A percentile compares a stretch with the other conserved stretches of the same genome.
phyloP scores from a whole-genome alignment of 805 yeast species.

The Candida glaebosa region DNA sequence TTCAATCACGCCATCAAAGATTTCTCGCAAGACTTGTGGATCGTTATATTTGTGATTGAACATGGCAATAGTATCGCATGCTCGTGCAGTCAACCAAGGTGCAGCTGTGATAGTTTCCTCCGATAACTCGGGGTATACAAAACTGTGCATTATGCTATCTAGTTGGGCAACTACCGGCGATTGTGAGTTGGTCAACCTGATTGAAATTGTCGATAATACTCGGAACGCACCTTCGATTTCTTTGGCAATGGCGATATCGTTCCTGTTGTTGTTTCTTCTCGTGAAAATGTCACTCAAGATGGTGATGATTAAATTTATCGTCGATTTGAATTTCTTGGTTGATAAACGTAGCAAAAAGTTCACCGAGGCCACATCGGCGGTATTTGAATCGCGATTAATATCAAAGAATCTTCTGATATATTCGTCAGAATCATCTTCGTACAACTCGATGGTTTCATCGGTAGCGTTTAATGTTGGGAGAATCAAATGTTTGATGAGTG shows the following conservation, averaged over 20 bases:
- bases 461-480: slow-evolving; percentile 40
- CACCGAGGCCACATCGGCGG: slow-evolving; percentile 49
- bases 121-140: slow-evolving; percentile 39
- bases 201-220: slow-evolving; percentile 37
- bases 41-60: slow-evolving; percentile 33
- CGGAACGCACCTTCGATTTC: slow-evolving; percentile 42
- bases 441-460: slow-evolving; percentile 36
- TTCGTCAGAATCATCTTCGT: slow-evolving; percentile 46
- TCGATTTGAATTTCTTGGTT: slow-evolving; percentile 37
- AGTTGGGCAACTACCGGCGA: slow-evolving; percentile 39
- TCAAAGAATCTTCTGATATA: slow-evolving; percentile 43
- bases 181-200: slow-evolving; percentile 30
- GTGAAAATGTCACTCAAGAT: slow-evolving; percentile 34
- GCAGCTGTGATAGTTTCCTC: slow-evolving; percentile 23
- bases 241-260: slow-evolving; percentile 26
- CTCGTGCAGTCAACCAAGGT: slow-evolving; percentile 45
- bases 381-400: slow-evolving; percentile 45
- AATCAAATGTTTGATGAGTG: slow-evolving; percentile 36
- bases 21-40: slow-evolving; percentile 32
- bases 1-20: slow-evolving; percentile 37
- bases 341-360: slow-evolving; percentile 42
- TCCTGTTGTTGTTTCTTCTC: slow-evolving; percentile 26
- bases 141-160: slow-evolving; percentile 35
- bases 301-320: slow-evolving; percentile 24
- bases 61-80: slow-evolving; percentile 44